Conservation (phyloP, 768 basidiomycete species). For the Termitomyces sp. region DNA sequence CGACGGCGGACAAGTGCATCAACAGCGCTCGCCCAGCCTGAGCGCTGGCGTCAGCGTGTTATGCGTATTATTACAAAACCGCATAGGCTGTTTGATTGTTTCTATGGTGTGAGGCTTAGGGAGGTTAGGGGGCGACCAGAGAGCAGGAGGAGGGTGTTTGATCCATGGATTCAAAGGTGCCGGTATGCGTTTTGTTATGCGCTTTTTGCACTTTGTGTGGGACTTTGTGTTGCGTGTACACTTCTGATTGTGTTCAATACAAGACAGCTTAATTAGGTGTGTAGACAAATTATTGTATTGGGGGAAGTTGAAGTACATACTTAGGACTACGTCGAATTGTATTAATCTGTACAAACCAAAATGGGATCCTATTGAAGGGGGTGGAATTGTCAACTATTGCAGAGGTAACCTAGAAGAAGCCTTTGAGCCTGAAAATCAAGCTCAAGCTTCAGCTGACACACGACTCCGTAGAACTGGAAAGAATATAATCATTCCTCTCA, state of each 20-base stretch:
- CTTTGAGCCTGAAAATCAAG: no score
- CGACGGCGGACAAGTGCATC: constrained; percentile 18
- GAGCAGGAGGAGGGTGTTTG: constrained; percentile 41
- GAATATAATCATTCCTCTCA: no score
- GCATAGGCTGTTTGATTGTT: constrained; percentile 36
- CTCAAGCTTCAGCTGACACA: no score
- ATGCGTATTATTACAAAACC: constrained; percentile 36
- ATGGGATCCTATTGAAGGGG: not conserved
- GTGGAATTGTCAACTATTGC: not conserved
- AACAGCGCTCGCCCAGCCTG: not conserved
- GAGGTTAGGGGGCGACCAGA: constrained; percentile 42
- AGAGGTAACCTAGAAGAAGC: no score
- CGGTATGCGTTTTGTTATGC: constrained; percentile 52
- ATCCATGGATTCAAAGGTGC: constrained; percentile 58
- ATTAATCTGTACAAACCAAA: not conserved
- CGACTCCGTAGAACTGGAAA: no score
- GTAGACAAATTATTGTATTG: not conserved
- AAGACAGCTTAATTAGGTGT: constrained; percentile 22
- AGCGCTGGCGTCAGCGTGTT: constrained; percentile 17
- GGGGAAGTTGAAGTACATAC: not conserved
- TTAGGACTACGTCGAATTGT: not conserved
- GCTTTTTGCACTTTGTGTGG: constrained; percentile 37
- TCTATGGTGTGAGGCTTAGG: constrained; percentile 38
- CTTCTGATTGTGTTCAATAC: constrained; percentile 42
- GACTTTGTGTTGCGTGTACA: constrained; percentile 31